phyloP scores from a whole-genome alignment of 768 basidiomycete species.

The Suillus subaureus region DNA sequence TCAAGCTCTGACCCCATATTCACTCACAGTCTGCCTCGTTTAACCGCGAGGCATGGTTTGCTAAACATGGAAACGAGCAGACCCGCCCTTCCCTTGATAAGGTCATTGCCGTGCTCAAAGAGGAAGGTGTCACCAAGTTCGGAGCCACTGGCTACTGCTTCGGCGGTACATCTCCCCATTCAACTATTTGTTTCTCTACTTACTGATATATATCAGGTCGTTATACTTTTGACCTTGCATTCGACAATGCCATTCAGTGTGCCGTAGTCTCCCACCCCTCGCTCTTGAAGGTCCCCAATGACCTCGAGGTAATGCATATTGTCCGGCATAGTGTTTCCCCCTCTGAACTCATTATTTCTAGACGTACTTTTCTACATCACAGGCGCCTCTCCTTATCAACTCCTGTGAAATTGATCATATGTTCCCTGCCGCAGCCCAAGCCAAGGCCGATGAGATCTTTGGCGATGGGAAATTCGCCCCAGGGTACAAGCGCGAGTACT shows the following conservation, averaged over 20 bases:
- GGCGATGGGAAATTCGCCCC: constrained; percentile 39
- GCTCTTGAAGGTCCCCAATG: constrained; percentile 37
- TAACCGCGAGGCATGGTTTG: constrained; percentile 46
- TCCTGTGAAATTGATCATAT: constrained; percentile 36
- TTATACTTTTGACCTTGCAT: constrained; percentile 49
- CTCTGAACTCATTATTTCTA: constrained; percentile 13
- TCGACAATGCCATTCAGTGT: constrained; percentile 41
- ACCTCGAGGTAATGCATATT: constrained; percentile 35
- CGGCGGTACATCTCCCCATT: constrained; percentile 45
- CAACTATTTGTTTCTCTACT: neutral
- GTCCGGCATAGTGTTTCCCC: neutral
- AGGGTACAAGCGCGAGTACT: constrained; percentile 52
- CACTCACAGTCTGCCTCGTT: constrained; percentile 31
- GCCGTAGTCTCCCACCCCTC: constrained; percentile 51
- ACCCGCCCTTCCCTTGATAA: constrained; percentile 57
- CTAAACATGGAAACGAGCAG: constrained; percentile 37
- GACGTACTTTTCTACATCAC: constrained; percentile 35
- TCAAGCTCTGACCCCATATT: no score
- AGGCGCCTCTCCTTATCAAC: constrained; percentile 46
- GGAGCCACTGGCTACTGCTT: constrained; percentile 72
- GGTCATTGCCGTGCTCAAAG: constrained; percentile 58
- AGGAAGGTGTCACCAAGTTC: constrained; percentile 56
- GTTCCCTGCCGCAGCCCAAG: constrained; percentile 37
- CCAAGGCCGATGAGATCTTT: constrained; percentile 39
- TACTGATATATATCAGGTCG: constrained; percentile 26